Evolutionary conservation across 805 yeast genomes (phyloP), one percentile per base, ranked within the genome.

Genomic region (Myxozyma kluyveri): DNA sequence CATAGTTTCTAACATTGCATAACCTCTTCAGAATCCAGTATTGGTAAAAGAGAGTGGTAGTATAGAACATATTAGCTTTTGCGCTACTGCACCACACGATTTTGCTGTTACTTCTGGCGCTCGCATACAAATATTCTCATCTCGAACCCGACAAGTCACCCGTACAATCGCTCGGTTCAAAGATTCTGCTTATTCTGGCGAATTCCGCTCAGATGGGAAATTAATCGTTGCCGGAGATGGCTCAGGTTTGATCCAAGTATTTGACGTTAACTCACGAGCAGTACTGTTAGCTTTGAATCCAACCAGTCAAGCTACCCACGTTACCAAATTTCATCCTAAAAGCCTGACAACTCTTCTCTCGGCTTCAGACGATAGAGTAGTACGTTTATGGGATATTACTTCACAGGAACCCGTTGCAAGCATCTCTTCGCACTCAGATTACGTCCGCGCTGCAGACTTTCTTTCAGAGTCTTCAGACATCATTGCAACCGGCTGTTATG

Each of bases 141-240:
- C 96, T n/a, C 88, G 88, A 68, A 93, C 98, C 0, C 78, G 97
- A 63, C 95, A 88, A 65, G 96, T 90, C 2, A 75, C 81, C 36
- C 88, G 88, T 70, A 89, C 96, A 0, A 86, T 89, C 60, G 75
- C 84, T 4, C 71, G 97, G 58, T 93, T 93, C 71, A 89, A 87
- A 66, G 98, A 91, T 63, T 83, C 90, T 0, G 99, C 89, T 0
- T 88, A 87, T 66, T 80, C 88, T 29, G 98, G 96, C 42, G 95
- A 89, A 67, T 91, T 83, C 69, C 78, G 98, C 64, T 78, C 78
- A 50, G 99, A 93, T 66, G 99, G 99, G 49, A 86, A 88, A 66
- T 76, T 93, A 42, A 69, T 93, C 26, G 95, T 86, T 19, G 97
- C 97, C 3, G 95, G 96, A 63, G 99, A 93, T 72, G 96, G 96